These are phyloP conservation scores for Paraphaeosphaeria sporulosa DNA, from an alignment of 2,329 filamentous ascomycete genomes.

Conservation along the genomic window DNA sequence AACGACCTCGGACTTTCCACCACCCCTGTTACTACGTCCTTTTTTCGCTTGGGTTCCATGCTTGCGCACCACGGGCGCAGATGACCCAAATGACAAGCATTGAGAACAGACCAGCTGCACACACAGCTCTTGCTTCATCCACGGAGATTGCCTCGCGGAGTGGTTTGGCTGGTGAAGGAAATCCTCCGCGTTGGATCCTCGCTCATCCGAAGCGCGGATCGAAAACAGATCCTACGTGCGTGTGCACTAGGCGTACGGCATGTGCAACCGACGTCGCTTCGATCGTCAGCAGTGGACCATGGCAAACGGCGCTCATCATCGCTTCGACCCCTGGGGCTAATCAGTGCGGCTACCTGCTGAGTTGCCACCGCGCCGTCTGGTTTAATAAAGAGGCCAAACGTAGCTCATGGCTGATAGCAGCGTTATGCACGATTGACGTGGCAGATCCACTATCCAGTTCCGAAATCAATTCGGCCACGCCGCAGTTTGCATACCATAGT, in stretches of 20 bases:
- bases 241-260: neutral
- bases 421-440: neutral
- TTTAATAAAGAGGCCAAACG: too few species aligned
- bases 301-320: neutral
- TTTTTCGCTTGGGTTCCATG: neutral
- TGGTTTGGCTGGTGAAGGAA: neutral
- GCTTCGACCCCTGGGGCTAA: neutral
- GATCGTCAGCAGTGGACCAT: neutral
- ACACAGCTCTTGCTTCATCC: neutral
- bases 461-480: neutral
- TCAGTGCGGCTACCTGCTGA: neutral
- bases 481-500: neutral
- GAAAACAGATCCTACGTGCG: neutral
- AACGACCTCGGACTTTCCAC: neutral
- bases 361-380: too few species aligned
- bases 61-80: neutral
- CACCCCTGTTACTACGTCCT: neutral
- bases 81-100: neutral
- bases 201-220: neutral
- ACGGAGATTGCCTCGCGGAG: neutral
- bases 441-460: neutral
- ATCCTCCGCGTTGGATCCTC: neutral
- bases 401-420: too few species aligned
- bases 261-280: neutral
- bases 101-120: neutral